Conservation (phyloP, 768 basidiomycete species). For the Hygrocybe coccinea region DNA sequence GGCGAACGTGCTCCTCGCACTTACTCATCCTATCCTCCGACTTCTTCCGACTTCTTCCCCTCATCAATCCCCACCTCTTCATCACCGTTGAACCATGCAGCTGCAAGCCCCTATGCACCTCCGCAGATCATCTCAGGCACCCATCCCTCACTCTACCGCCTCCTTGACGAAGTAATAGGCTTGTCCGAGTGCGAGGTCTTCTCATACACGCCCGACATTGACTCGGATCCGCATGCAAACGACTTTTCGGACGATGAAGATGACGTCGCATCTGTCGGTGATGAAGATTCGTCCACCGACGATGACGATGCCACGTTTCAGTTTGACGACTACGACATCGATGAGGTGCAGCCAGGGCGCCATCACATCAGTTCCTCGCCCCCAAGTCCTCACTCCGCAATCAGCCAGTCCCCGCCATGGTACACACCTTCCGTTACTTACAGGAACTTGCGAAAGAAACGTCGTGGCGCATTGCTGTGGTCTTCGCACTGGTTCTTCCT, state of each 20-base stretch:
- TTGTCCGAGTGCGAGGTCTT: slow-evolving; percentile 93
- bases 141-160: slow-evolving; percentile 82
- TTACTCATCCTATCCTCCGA: slow-evolving; percentile 82
- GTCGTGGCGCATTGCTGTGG: slow-evolving; percentile 84
- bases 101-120: slow-evolving; percentile 62
- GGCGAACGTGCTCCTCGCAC: slow-evolving; percentile 68
- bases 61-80: slow-evolving; percentile 69
- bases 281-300: slow-evolving; percentile 64
- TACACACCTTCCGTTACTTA: slow-evolving; percentile 32
- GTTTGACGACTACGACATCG: slow-evolving; percentile 78
- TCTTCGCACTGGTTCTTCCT: slow-evolving; percentile 97
- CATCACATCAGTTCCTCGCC: slow-evolving; percentile 36
- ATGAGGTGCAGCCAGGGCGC: slow-evolving; percentile 45
- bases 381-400: slow-evolving; percentile 35
- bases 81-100: slow-evolving; percentile 55
- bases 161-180: slow-evolving; percentile 86
- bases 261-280: slow-evolving; percentile 58
- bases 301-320: slow-evolving; percentile 69
- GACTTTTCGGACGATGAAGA: slow-evolving; percentile 78
- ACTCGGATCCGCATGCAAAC: slow-evolving; percentile 89
- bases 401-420: slow-evolving; percentile 35
- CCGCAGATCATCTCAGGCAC: slow-evolving; percentile 75
- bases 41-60: slow-evolving; percentile 67
- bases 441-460: slow-evolving; percentile 27
- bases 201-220: slow-evolving; percentile 88